Evolutionary conservation across 2,329 filamentous ascomycete genomes (phyloP).

Genomic region (Aspergillus japonicus): DNA sequence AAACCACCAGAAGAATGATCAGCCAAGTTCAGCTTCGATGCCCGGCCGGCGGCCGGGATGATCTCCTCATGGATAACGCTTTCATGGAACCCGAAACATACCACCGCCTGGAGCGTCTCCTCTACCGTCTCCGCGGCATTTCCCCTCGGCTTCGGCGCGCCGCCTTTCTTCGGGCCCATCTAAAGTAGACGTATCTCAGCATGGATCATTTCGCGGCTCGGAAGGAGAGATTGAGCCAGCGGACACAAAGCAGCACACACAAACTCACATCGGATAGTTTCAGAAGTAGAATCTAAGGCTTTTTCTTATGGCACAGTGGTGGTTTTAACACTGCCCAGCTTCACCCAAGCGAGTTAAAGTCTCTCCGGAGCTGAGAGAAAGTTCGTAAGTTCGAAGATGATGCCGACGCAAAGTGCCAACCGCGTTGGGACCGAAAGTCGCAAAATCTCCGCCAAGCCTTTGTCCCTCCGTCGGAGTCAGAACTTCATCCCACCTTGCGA

Average conservation of each 20-base stretch:
- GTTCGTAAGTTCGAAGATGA: neutral
- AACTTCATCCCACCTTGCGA: constrained; percentile 20
- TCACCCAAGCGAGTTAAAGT: neutral
- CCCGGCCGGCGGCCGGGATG: neutral
- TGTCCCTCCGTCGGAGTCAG: constrained; percentile 15
- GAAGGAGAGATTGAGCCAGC: neutral
- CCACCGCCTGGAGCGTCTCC: constrained; percentile 63
- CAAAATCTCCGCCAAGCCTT: constrained; percentile 35
- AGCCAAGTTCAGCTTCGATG: constrained; percentile 7
- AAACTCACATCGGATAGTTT: neutral
- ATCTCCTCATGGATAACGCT: too few species aligned
- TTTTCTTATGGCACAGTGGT: neutral
- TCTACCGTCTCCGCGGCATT: constrained; percentile 58
- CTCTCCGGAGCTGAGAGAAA: neutral
- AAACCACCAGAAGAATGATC: constrained; percentile 7
- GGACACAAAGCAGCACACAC: neutral
- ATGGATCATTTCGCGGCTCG: neutral
- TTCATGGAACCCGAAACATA: constrained; percentile 36
- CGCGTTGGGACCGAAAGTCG: neutral
- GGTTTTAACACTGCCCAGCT: neutral
- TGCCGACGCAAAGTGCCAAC: neutral
- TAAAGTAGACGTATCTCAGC: constrained; percentile 8
- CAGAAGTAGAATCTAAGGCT: neutral
- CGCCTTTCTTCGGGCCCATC: constrained; percentile 40
- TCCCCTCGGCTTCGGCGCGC: constrained; percentile 31